phyloP scores from a whole-genome alignment of 202 grass and related monocot species.

The Bolboschoenoplectus hybrid region DNA sequence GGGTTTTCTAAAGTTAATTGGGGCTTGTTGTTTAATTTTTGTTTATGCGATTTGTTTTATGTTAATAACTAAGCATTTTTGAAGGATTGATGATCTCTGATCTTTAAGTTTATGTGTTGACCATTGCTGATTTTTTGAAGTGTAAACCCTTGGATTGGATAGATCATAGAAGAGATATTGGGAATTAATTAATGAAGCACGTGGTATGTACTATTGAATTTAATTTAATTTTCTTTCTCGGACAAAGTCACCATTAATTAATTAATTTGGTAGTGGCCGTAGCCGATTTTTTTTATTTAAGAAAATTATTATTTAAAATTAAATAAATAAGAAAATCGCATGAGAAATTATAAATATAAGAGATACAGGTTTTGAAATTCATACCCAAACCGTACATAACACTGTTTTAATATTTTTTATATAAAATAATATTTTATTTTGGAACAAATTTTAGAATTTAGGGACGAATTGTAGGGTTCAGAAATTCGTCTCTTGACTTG shows the following conservation, averaged over 20 bases:
- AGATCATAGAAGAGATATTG: background rate
- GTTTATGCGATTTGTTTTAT: background rate
- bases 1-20: too few species aligned
- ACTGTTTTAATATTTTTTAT: too few species aligned
- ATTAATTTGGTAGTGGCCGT: background rate
- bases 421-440: too few species aligned
- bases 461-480: too few species aligned
- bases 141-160: background rate
- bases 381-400: too few species aligned
- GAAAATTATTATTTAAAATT: too few species aligned
- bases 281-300: too few species aligned
- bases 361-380: too few species aligned
- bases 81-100: background rate
- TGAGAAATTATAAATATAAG: too few species aligned
- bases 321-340: too few species aligned
- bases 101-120: background rate
- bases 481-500: too few species aligned
- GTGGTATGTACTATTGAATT: background rate
- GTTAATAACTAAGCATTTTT: background rate
- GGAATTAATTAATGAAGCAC: background rate
- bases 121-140: background rate
- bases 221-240: background rate
- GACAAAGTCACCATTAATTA: background rate
- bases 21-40: background rate
- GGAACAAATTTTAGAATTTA: too few species aligned